A percentile compares a stretch with the other conserved stretches of the same genome.
Evolutionary conservation across 2,329 filamentous ascomycete genomes (phyloP).

Genomic region (Cryphonectria naterciae): DNA sequence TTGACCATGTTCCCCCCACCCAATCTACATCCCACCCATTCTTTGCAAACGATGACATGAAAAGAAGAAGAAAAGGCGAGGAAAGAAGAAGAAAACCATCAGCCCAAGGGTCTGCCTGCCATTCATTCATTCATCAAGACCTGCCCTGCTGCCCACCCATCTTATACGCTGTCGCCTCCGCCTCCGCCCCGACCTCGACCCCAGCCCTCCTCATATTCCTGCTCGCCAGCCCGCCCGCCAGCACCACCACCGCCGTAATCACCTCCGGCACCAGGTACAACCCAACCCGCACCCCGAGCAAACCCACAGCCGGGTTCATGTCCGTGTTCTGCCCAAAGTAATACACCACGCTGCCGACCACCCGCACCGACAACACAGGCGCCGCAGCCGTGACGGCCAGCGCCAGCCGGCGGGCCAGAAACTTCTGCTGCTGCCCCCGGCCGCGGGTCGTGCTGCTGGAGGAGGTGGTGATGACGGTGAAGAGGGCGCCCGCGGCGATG

Average conservation of each 20-base stretch:
- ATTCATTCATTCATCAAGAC: not conserved
- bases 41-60: not conserved
- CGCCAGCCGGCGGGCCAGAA: conserved; percentile 28
- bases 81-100: not conserved
- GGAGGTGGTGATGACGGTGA: conserved; percentile 14
- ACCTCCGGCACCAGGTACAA: conserved; percentile 35
- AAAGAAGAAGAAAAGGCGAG: not conserved
- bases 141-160: not conserved
- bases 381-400: conserved; percentile 32
- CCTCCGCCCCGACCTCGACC: not conserved
- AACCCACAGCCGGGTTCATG: conserved; percentile 33
- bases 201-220: conserved; percentile 7
- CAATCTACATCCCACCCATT: not conserved
- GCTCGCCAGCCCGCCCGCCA: conserved; percentile 12
- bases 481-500: conserved; percentile 26
- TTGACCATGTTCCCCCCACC: not conserved
- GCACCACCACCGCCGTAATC: conserved; percentile 6
- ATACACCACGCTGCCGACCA: conserved; percentile 33
- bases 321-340: conserved; percentile 31
- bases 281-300: conserved; percentile 31
- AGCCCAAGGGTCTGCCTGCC: not conserved
- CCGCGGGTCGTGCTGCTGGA: too few species aligned
- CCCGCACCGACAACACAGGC: conserved; percentile 34
- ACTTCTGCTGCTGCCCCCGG: not conserved
- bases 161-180: not conserved